Base-by-base conservation (phyloP, 164 flowering plant species). In the Piper longum region DNA sequence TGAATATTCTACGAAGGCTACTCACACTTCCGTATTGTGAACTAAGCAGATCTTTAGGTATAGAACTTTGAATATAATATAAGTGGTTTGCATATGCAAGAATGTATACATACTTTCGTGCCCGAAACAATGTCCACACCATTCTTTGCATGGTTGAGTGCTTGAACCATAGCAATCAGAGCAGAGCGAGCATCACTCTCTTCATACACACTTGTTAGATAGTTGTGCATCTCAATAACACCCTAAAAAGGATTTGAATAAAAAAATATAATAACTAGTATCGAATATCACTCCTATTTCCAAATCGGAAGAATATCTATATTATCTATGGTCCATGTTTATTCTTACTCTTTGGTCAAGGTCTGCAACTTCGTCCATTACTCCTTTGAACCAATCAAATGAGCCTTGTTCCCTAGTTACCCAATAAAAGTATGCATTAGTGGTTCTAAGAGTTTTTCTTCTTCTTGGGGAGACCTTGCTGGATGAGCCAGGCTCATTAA, bases 171-270 rank as follows among this genome's bases (percentile, higher is more conserved):
- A 59, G 99, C 84, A 68, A 95, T 95, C 60, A 95, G 96, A 65
- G 99, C 88, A 17, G 99, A 95, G n/a, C 99, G 85, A 14, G 99
- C 97, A 78, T 95, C 99, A 0, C 99, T 97, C 86, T 95, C 99
- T 70, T 95, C 97, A 41, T 95, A 95, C 36, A 95, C 97, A 64
- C 99, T 95, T 4, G 99, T 95, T 74, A 95, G 74, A 77, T 95
- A 91, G 65, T 95, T 91, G 69, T 95, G 99, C 99, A 95, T 91
- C 74, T 95, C 99, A 61, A 95, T 95, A 14, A 89, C 89, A 69
- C 92, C 91, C 99, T 95, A 61, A 56, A 64, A 66, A 40, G 11
- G 7, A 56, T 48, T 48, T 9, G 67, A 54, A 41, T 18, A 3
- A 56, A 16, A 56, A 16, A 54, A 70, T 26, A 70, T 41, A 17